Conservation (phyloP, 768 basidiomycete genomes). For the Kwoniella sp. region DNA sequence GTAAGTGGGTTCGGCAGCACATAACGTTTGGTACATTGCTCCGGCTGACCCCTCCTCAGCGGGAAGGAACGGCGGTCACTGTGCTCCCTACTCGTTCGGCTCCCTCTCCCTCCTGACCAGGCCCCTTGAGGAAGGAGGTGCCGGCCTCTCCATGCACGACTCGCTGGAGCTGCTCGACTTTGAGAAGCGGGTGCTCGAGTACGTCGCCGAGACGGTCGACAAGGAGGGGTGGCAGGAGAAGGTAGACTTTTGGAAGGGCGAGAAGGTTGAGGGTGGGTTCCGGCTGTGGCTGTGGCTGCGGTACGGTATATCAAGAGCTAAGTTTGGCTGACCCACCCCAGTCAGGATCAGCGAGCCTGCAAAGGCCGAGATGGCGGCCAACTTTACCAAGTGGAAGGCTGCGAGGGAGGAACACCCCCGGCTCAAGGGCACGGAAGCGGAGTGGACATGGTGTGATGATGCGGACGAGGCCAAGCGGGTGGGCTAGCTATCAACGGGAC, state of each 20-base stretch:
- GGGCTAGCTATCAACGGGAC: background rate
- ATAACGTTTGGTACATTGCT: no score
- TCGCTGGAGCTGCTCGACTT: slow-evolving; percentile 29
- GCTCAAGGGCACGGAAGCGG: slow-evolving; percentile 7
- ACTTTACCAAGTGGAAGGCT: slow-evolving; percentile 8
- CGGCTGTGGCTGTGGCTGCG: background rate
- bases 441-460: slow-evolving; percentile 52
- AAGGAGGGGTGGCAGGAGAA: slow-evolving; percentile 18
- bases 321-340: background rate
- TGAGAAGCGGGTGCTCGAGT: slow-evolving; percentile 33
- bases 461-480: slow-evolving; percentile 56
- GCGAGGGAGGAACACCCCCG: slow-evolving; percentile 5
- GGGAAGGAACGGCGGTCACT: slow-evolving; percentile 34
- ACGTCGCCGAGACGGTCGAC: slow-evolving; percentile 26
- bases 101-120: slow-evolving; percentile 10
- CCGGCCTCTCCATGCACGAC: slow-evolving; percentile 31
- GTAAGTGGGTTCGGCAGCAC: slow-evolving; percentile 8
- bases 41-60: slow-evolving; percentile 2
- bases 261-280: slow-evolving; percentile 31
- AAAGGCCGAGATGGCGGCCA: background rate
- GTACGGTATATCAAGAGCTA: background rate
- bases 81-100: slow-evolving; percentile 25
- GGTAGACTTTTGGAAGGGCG: slow-evolving; percentile 38
- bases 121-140: slow-evolving; percentile 26
- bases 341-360: slow-evolving; percentile 1